These are phyloP conservation scores for Colletotrichum euphorbiae DNA, from an alignment of 2,329 filamentous ascomycete genomes.

Conservation along the genomic window DNA sequence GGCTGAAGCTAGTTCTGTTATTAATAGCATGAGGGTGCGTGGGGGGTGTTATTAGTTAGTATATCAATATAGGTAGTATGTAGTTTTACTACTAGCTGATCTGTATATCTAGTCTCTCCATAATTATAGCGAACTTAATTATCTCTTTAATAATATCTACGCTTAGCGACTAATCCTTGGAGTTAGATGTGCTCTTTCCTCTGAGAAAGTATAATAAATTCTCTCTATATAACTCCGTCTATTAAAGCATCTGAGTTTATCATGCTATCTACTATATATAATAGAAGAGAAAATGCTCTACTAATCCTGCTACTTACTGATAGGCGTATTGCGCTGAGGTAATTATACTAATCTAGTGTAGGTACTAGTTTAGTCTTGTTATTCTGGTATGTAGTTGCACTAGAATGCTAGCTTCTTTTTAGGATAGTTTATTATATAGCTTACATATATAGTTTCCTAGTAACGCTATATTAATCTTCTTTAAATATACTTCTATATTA, in stretches of 20 bases:
- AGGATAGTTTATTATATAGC: no score
- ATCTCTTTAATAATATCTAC: constrained; percentile 5
- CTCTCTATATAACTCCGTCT: not conserved
- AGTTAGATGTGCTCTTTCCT: not conserved
- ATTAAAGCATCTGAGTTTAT: not conserved
- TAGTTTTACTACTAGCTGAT: not conserved
- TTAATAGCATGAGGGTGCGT: constrained; percentile 3
- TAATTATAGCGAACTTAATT: not conserved
- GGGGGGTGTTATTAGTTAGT: not conserved
- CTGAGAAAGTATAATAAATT: not conserved
- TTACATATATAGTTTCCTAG: no score
- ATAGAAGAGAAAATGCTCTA: constrained; percentile 23
- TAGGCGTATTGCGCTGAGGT: not conserved
- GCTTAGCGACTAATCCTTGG: not conserved
- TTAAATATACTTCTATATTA: no score
- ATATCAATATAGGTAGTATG: not conserved
- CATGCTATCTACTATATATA: constrained; percentile 44
- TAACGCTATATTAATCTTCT: no score
- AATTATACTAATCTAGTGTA: no score
- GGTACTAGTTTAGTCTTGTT: no score
- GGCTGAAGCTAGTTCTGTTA: not conserved
- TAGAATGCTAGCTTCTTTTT: no score
- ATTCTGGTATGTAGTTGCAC: no score
- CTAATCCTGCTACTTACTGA: constrained; percentile 42
- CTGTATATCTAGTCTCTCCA: constrained; percentile 1